phyloP scores from a whole-genome alignment of 805 yeast species.

The Zygoascus biomembranicola region DNA sequence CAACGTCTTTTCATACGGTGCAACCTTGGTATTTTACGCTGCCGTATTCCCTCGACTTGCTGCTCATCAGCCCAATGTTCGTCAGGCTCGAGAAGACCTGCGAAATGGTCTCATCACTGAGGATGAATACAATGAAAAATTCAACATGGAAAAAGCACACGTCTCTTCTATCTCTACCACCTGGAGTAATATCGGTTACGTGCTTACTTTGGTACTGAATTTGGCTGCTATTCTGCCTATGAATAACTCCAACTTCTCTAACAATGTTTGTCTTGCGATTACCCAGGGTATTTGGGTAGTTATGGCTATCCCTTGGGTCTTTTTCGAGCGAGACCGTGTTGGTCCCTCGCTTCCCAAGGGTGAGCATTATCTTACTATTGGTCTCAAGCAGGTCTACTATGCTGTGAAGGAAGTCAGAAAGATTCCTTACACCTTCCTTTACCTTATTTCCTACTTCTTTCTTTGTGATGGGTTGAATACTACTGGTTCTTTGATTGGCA shows the following conservation, averaged over 20 bases:
- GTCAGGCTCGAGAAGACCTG: slow-evolving; percentile 9
- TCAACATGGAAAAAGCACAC: slow-evolving; percentile 9
- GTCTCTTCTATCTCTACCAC: slow-evolving; percentile 12
- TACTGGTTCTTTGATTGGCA: slow-evolving; percentile 11
- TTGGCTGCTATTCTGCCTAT: slow-evolving; percentile 11
- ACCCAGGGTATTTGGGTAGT: slow-evolving; percentile 12
- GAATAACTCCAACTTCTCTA: slow-evolving; percentile 5
- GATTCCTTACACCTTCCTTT: slow-evolving; percentile 11
- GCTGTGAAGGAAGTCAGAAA: slow-evolving; percentile 9
- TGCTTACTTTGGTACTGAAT: slow-evolving; percentile 6
- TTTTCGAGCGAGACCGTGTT: slow-evolving; percentile 8
- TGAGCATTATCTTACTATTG: slow-evolving; percentile 6
- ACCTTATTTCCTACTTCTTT: slow-evolving; percentile 7
- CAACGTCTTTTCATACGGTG: slow-evolving; percentile 7
- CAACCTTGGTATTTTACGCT: slow-evolving; percentile 10
- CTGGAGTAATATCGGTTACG: slow-evolving; percentile 13
- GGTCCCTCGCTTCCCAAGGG: slow-evolving; percentile 10
- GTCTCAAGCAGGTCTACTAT: slow-evolving; percentile 10
- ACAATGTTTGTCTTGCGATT: slow-evolving; percentile 9
- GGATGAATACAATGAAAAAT: slow-evolving; percentile 6
- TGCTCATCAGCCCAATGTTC: slow-evolving; percentile 10
- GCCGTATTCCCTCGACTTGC: slow-evolving; percentile 14
- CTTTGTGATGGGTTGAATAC: slow-evolving; percentile 14
- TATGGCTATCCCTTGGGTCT: slow-evolving; percentile 13
- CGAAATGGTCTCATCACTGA: slow-evolving; percentile 7